Evolutionary conservation across 208 protist genomes (phyloP).

Genomic region (Blastocrithidia nonstop): DNA sequence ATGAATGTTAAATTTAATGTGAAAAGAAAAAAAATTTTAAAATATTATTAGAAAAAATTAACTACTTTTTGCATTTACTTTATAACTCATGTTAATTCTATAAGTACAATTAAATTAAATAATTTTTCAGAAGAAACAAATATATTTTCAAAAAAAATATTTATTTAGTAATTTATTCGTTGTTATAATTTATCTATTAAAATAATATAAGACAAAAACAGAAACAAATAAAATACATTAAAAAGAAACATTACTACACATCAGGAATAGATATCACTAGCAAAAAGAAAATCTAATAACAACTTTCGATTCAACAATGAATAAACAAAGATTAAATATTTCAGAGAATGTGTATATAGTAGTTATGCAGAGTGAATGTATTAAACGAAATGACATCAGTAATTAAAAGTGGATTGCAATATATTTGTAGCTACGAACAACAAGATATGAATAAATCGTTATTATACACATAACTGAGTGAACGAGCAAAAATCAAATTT

Average conservation of each 20-base stretch:
- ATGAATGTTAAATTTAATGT: no score
- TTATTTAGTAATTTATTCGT: background rate
- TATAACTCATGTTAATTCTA: background rate
- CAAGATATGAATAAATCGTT: no score
- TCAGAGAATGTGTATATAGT: no score
- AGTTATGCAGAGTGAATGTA: no score
- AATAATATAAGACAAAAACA: background rate
- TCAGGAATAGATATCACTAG: background rate
- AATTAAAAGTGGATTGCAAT: no score
- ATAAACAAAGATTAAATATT: no score
- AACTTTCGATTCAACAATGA: background rate
- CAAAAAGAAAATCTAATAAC: conserved; percentile 4
- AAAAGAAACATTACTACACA: background rate
- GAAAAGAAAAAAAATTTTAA: no score
- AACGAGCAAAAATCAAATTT: no score
- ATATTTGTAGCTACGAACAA: no score
- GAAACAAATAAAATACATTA: conserved; percentile 3
- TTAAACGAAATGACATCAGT: no score
- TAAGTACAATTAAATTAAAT: background rate
- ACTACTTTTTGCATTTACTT: no score
- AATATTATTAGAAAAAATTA: conserved; percentile 1
- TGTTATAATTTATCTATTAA: background rate
- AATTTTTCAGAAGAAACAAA: background rate
- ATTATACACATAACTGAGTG: no score
- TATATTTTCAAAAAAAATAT: background rate